phyloP scores from a whole-genome alignment of 441 rosid genomes.

The Populus hybrid region DNA sequence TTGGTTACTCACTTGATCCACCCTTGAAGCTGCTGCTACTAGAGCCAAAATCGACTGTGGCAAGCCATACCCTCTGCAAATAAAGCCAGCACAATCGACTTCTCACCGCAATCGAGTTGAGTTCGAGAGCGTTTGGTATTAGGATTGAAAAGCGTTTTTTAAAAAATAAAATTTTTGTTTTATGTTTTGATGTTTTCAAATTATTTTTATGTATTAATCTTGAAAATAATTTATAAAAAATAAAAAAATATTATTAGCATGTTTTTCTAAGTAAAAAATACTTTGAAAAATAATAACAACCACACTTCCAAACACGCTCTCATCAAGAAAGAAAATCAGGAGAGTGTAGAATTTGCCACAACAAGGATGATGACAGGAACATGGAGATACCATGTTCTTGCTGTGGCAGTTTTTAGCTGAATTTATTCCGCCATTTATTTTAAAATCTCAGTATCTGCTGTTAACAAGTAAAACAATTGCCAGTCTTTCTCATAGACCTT shows the following conservation, averaged over 20 bases:
- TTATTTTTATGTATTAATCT: too few species aligned
- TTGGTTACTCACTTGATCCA: conserved; percentile 39
- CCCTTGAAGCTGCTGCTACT: conserved; percentile 39
- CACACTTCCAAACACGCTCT: too few species aligned
- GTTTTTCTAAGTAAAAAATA: too few species aligned
- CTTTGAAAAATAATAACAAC: too few species aligned
- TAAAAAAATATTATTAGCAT: too few species aligned
- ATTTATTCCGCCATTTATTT: conserved; percentile 1
- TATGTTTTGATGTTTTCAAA: too few species aligned
- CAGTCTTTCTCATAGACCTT: too few species aligned
- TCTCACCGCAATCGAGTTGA: not conserved
- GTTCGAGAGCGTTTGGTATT: not conserved
- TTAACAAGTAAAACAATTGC: too few species aligned
- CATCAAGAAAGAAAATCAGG: conserved; percentile 38
- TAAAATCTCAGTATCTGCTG: not conserved
- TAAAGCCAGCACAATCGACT: too few species aligned
- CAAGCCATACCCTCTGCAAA: conserved; percentile 21
- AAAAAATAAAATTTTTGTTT: too few species aligned
- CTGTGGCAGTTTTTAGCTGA: conserved; percentile 48
- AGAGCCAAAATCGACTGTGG: conserved; percentile 21
- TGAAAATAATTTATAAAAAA: too few species aligned
- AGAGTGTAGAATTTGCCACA: conserved; percentile 85
- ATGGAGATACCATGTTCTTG: conserved; percentile 87
- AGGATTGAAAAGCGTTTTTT: too few species aligned
- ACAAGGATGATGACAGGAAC: conserved; percentile 59